These are phyloP conservation scores for Chalaropsis ovoidea DNA, from an alignment of 2,329 filamentous ascomycete genomes.

Conservation along the genomic window DNA sequence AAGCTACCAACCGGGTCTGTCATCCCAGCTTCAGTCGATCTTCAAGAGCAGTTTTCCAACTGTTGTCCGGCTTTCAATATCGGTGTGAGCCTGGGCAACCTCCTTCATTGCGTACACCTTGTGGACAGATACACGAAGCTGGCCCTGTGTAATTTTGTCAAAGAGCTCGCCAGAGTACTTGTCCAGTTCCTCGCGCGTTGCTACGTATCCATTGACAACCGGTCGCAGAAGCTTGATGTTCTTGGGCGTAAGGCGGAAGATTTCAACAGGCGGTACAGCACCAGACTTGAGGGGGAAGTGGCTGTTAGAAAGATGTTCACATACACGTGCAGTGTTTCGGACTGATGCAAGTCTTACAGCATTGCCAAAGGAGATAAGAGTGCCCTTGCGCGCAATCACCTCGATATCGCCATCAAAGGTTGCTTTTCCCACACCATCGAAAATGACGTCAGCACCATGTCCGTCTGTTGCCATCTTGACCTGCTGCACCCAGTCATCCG, in stretches of 20 bases:
- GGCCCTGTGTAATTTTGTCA: conserved; percentile 55
- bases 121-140: conserved; percentile 64
- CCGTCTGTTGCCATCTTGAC: conserved; percentile 62
- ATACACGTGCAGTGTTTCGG: not conserved
- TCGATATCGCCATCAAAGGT: conserved; percentile 75
- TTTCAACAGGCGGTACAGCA: conserved; percentile 57
- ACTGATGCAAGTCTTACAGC: conserved; percentile 43
- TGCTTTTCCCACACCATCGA: conserved; percentile 74
- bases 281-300: conserved; percentile 41
- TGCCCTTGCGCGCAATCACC: conserved; percentile 65
- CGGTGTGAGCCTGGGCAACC: conserved; percentile 59
- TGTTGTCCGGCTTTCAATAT: conserved; percentile 73
- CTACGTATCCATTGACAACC: conserved; percentile 59
- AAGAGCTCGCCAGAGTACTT: conserved; percentile 63
- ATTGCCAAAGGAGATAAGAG: conserved; percentile 70
- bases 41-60: conserved; percentile 73
- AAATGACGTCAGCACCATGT: conserved; percentile 64
- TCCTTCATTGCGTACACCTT: conserved; percentile 68
- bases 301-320: not conserved
- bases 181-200: conserved; percentile 59
- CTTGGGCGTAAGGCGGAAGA: conserved; percentile 54
- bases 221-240: conserved; percentile 70
- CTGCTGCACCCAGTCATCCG: conserved; percentile 47
- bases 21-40: conserved; percentile 37
- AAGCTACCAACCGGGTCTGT: not conserved